A percentile compares a stretch with the other conserved stretches of the same genome.
Evolutionary conservation across 192 early-diverging fungal species (phyloP).

Genomic region (Coemansia sp.): DNA sequence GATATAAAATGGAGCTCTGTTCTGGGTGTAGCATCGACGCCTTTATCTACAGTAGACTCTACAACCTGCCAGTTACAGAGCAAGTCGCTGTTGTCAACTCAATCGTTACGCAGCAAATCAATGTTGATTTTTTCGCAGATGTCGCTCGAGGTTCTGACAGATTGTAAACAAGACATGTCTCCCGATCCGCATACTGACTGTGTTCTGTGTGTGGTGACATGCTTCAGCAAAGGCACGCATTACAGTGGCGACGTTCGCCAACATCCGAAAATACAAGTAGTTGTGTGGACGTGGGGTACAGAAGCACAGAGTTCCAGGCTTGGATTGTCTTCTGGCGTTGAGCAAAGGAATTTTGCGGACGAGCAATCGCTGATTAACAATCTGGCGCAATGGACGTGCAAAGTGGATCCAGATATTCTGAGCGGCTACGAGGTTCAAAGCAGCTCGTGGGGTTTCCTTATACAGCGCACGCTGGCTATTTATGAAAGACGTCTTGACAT

Average conservation of each 20-base stretch:
- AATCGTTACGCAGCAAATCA: neutral
- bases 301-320: slow-evolving; percentile 9
- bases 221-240: neutral
- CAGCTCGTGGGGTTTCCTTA: slow-evolving; percentile 86
- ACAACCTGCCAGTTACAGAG: neutral
- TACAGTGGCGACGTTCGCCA: neutral
- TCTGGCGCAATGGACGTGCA: slow-evolving; percentile 58
- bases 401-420: slow-evolving; percentile 82
- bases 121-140: slow-evolving; percentile 19
- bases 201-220: slow-evolving; percentile 49
- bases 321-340: slow-evolving; percentile 15
- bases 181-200: slow-evolving; percentile 72
- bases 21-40: slow-evolving; percentile 17
- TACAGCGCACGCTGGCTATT: slow-evolving; percentile 57
- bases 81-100: neutral
- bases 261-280: neutral
- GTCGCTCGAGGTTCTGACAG: slow-evolving; percentile 23
- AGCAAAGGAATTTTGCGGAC: slow-evolving; percentile 43
- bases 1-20: slow-evolving; percentile 50
- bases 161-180: slow-evolving; percentile 46
- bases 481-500: slow-evolving; percentile 52
- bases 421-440: slow-evolving; percentile 85
- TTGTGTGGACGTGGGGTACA: slow-evolving; percentile 29
- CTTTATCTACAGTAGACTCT: neutral
- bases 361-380: slow-evolving; percentile 64